Percentiles rank a stretch among this genome's conserved stretches.
Evolutionary conservation across 805 yeast species (phyloP).

Genomic region (Geotrichum ghanense): DNA sequence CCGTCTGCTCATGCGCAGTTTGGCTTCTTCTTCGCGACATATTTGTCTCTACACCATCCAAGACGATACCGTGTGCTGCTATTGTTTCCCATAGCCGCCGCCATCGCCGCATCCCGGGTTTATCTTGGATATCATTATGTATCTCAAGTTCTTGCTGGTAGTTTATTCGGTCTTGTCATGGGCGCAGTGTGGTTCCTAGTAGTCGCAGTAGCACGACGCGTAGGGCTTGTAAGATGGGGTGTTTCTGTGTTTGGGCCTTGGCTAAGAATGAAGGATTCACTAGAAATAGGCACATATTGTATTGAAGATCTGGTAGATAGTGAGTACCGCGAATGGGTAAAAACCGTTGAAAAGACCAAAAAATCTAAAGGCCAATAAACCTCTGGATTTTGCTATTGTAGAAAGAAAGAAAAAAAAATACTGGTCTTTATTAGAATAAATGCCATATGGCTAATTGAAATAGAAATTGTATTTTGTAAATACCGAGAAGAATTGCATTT

Average conservation of each 20-base stretch:
- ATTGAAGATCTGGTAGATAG: slow-evolving; percentile 23
- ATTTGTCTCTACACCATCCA: slow-evolving; percentile 22
- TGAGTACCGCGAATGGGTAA: slow-evolving; percentile 21
- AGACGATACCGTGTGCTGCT: slow-evolving; percentile 15
- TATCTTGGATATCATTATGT: slow-evolving; percentile 67
- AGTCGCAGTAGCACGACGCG: slow-evolving; percentile 44
- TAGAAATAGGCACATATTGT: slow-evolving; percentile 21
- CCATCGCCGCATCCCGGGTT: slow-evolving; percentile 61
- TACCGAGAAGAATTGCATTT: too few relatives aligned
- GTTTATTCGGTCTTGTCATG: slow-evolving; percentile 44
- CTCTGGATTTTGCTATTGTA: too few relatives aligned
- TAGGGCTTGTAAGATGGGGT: slow-evolving; percentile 58
- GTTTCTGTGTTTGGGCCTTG: slow-evolving; percentile 43
- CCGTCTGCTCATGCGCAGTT: slow-evolving; percentile 96
- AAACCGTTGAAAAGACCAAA: too few relatives aligned
- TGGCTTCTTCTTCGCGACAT: slow-evolving; percentile 63
- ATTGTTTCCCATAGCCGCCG: slow-evolving; percentile 19
- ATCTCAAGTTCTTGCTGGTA: slow-evolving; percentile 67
- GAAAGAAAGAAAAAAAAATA: too few relatives aligned
- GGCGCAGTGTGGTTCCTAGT: slow-evolving; percentile 49
- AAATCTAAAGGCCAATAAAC: too few relatives aligned
- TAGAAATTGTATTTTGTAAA: too few relatives aligned
- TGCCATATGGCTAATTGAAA: too few relatives aligned
- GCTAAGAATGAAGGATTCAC: slow-evolving; percentile 29
- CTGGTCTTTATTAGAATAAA: too few relatives aligned